A percentile compares a stretch with the other conserved stretches of the same genome.
Evolutionary conservation across 1,139 yeast species (phyloP).

Genomic region (Blastobotrys persicus): DNA sequence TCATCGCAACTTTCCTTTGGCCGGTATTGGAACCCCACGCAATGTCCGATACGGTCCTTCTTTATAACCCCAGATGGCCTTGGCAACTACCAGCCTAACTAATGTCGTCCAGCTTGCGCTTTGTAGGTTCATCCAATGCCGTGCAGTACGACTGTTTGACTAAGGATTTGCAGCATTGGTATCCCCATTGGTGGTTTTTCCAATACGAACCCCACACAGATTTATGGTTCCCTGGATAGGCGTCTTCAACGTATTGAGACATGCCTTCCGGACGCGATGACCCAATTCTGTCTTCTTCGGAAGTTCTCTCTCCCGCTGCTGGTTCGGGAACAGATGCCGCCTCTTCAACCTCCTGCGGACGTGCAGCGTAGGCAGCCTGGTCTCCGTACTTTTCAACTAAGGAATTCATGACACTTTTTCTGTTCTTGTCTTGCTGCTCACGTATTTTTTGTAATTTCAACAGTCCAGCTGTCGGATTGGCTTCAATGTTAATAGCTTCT

Average conservation of each 20-base stretch:
- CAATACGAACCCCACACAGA: constrained; percentile 51
- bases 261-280: background rate
- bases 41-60: too few species aligned
- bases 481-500: constrained; percentile 48
- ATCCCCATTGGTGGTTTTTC: constrained; percentile 51
- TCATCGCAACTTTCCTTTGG: too few species aligned
- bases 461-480: constrained; percentile 59
- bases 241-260: constrained; percentile 43
- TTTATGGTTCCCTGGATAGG: constrained; percentile 42
- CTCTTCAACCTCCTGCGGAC: constrained; percentile 30
- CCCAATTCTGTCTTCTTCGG: background rate
- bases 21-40: too few species aligned
- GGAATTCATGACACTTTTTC: constrained; percentile 35
- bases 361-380: constrained; percentile 24
- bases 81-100: background rate
- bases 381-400: constrained; percentile 47
- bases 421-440: constrained; percentile 33
- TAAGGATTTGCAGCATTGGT: constrained; percentile 44
- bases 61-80: too few species aligned
- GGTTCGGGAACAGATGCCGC: constrained; percentile 17
- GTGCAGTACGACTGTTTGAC: constrained; percentile 40
- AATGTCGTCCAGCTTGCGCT: background rate
- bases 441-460: constrained; percentile 44
- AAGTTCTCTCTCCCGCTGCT: constrained; percentile 15
- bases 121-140: constrained; percentile 19